A percentile compares a stretch with the other conserved stretches of the same genome.
These are phyloP conservation scores for Persicaria maculosa DNA, from an alignment of 148 eudicot species.

Conservation along the genomic window DNA sequence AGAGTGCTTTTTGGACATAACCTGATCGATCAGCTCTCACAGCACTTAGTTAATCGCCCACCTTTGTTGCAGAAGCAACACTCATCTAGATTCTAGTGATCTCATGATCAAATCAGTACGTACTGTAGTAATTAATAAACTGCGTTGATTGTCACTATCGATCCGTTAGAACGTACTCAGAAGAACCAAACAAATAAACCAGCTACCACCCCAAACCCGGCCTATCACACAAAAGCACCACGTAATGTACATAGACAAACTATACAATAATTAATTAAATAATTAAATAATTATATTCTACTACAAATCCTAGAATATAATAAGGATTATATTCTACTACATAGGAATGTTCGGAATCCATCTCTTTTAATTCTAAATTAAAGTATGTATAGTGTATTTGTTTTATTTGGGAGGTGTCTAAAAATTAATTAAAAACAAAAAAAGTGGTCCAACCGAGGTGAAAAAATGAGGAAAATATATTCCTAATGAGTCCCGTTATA, in stretches of 20 bases:
- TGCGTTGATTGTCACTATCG: not conserved
- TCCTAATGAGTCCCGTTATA: too few species aligned
- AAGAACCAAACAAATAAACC: not conserved
- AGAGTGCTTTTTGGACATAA: constrained; percentile 4
- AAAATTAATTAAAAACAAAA: too few species aligned
- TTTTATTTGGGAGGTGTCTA: too few species aligned
- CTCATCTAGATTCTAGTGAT: not conserved
- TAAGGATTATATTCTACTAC: too few species aligned
- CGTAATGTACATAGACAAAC: not conserved
- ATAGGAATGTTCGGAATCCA: not conserved
- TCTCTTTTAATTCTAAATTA: not conserved
- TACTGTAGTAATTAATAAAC: not conserved
- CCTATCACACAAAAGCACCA: not conserved
- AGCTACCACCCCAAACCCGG: not conserved
- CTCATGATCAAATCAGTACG: not conserved
- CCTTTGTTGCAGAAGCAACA: not conserved
- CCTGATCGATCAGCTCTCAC: not conserved
- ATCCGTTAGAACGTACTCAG: too few species aligned
- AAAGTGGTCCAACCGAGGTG: too few species aligned
- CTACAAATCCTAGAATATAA: too few species aligned
- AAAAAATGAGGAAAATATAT: too few species aligned
- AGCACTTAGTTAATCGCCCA: constrained; percentile 2
- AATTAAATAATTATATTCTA: not conserved
- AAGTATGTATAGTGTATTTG: too few species aligned
- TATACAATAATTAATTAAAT: too few species aligned